Base-by-base conservation (phyloP, 2,329 filamentous ascomycete genomes). In the Fusarium sp. region DNA sequence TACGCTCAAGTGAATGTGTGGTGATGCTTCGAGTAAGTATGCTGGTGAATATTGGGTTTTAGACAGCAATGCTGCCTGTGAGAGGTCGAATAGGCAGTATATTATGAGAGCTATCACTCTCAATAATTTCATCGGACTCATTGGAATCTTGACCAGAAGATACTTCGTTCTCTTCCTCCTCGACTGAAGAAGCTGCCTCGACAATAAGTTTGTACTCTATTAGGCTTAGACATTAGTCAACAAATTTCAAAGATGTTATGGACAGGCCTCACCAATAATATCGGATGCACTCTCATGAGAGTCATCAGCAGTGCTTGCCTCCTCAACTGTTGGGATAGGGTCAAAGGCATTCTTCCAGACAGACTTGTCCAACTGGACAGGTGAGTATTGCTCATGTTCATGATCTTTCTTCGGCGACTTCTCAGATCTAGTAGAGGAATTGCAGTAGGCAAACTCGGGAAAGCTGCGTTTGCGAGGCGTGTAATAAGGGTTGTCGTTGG, bases 401-500 rank as follows among this genome's bases (percentile, higher is more conserved):
- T 52, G 26, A 11, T 46, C 64, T 26, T 37, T 27, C 30, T 69
- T 69, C 1, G 35, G 20, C 3, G 63, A 70, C 40, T 60, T 52
- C 41, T 67, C 66, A 17, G 70, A 73, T 41, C 58, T 32, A 15
- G 13, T 18, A 30, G 69, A 45, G 35, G 65, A 61, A 37, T 30
- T 45, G 35, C 57, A 64, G 17, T 49, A 64, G 13, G 65, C 41
- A 35, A 70, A 54, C 10, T 46, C 60, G 12, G 71, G 58, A 40
- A 68, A 71, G 20, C 48, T 50, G 13, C 60, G 67, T 42, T 73
- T 73, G 38, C 75, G 71, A 38, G 79, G 77, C 26, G 74, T 75
- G 41, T 81, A 81, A 60, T 81, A 81, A 2, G 80, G 83, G 71
- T 78, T 79, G 68, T 45, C 78, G 65, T 46, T 77, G 64, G 66